phyloP scores from a whole-genome alignment of 805 yeast species.

The Spathaspora girioi region DNA sequence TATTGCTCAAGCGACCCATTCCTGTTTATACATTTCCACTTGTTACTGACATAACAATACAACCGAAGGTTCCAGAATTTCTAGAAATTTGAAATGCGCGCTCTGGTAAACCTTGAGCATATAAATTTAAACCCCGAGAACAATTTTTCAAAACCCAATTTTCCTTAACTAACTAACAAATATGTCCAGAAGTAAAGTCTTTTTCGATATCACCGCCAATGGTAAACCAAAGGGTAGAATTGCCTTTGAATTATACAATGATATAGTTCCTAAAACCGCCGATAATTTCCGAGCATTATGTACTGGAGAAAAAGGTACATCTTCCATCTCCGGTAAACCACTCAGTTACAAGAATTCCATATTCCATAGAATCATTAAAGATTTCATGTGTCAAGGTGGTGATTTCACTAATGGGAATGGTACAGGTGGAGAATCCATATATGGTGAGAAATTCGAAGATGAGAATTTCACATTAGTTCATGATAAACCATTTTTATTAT shows the following conservation, averaged over 20 bases:
- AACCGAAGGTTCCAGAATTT: background rate
- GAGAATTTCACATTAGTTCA: slow-evolving; percentile 79
- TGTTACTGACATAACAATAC: no score
- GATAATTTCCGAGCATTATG: slow-evolving; percentile 87
- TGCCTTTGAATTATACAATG: slow-evolving; percentile 68
- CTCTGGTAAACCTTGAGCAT: background rate
- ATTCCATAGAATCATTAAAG: slow-evolving; percentile 90
- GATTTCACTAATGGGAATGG: slow-evolving; percentile 52
- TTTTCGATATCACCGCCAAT: slow-evolving; percentile 75
- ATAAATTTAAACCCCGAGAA: background rate
- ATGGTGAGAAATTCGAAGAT: slow-evolving; percentile 69
- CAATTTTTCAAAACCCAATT: background rate
- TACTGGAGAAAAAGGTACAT: slow-evolving; percentile 77
- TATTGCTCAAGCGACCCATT: no score
- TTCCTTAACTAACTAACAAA: background rate
- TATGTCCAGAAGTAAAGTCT: slow-evolving; percentile 49
- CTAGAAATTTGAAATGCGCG: background rate
- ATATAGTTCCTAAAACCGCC: slow-evolving; percentile 81
- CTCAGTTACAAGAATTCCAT: slow-evolving; percentile 75
- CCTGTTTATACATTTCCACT: no score
- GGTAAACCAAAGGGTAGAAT: slow-evolving; percentile 69
- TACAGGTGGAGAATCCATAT: slow-evolving; percentile 42
- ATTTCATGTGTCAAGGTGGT: slow-evolving; percentile 94
- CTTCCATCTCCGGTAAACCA: slow-evolving; percentile 57
- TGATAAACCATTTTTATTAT: slow-evolving; percentile 79